Base-by-base conservation (phyloP, 805 yeast genomes). In the Yamadazyma sp. region DNA sequence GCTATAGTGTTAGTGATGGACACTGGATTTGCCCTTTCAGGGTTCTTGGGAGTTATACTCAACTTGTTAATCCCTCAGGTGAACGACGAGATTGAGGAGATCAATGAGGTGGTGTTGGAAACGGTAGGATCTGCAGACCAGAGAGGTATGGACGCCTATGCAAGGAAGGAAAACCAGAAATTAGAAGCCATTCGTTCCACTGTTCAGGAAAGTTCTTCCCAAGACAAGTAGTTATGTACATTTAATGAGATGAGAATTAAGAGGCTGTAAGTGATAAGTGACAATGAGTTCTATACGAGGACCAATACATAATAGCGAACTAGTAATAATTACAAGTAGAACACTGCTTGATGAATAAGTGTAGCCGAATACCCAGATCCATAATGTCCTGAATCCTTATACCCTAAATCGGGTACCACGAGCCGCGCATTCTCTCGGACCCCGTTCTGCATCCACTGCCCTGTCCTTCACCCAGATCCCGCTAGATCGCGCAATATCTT, bases 1-100 rank as follows among this genome's bases (percentile, higher is more conserved):
- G 90, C 90, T 31, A 78, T 84, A 40, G 69, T 73, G 16, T 70
- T 84, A 40, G 80, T 84, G 32, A 74, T 82, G 78, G 84, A 82
- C 54, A 79, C 87, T 4, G 82, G 87, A 11, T 82, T 78, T 53
- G 86, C 90, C 14, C 64, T 83, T 19, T 73, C 83, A 28, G 91
- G 88, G 10, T 64, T 84, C 44, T 54, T 80, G 24, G 86, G 80
- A 1, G 70, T 82, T 8, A 57, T 82, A 27, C 62, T 81, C 38
- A 82, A 84, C 60, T 59, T 80, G 44, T 27, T 77, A n/a, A 60
- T 83, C 39, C 85, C 86, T 13, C 82, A 77, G 49, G 78, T 78
- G 25, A 45, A 49, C 17, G 80, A 75, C 50, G 77, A 70, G 5
- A 43, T 59, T 22, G 79, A 73, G 53, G 71, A 59, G 33, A 66